Evolutionary conservation across 805 yeast species (phyloP).

Genomic region (Zygosaccharomyces kombuchaensis): DNA sequence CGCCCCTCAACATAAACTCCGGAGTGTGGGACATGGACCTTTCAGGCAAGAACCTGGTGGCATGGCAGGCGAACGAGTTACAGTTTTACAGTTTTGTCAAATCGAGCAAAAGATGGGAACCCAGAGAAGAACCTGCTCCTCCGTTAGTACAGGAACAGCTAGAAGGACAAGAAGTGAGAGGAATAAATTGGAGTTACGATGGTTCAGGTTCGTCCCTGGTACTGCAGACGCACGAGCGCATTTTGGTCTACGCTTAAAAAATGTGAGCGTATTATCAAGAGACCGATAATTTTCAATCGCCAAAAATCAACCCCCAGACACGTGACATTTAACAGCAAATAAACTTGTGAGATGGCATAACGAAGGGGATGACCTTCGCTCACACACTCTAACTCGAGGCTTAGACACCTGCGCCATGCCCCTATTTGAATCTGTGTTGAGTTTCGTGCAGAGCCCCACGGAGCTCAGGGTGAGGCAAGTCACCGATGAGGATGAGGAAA

Average conservation of each 20-base stretch:
- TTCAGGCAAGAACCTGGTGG: conserved; percentile 12
- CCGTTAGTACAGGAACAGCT: background rate
- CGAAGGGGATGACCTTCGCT: background rate
- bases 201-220: conserved; percentile 4
- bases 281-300: background rate
- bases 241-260: background rate
- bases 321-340: background rate
- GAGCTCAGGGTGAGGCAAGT: conserved; percentile 42
- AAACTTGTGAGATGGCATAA: background rate
- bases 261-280: background rate
- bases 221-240: conserved; percentile 4
- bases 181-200: conserved; percentile 4
- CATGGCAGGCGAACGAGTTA: conserved; percentile 2
- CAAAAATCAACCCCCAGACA: background rate
- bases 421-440: conserved; percentile 28
- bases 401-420: conserved; percentile 19
- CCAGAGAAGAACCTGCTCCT: background rate
- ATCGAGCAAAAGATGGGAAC: conserved; percentile 12
- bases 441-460: conserved; percentile 33
- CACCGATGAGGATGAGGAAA: conserved; percentile 46
- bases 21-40: conserved; percentile 14
- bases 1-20: conserved; percentile 10
- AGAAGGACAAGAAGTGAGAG: background rate
- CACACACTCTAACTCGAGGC: background rate
- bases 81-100: conserved; percentile 10